Conservation (phyloP, 2,329 filamentous ascomycete species). For the Claviceps digitariae region DNA sequence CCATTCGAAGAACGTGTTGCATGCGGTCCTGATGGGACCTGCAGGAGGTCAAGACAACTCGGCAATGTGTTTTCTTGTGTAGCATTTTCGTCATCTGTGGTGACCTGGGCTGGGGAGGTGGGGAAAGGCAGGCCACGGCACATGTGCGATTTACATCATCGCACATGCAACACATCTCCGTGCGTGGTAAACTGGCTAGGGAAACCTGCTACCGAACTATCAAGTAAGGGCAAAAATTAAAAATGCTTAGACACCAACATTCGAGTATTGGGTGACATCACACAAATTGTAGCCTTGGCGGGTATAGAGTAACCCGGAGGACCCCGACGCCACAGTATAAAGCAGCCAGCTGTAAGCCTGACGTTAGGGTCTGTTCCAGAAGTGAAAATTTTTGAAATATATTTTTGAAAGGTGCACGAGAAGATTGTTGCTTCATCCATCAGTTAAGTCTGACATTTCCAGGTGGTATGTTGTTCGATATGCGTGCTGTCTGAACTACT, state of each 20-base stretch:
- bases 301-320: neutral
- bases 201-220: too few relatives aligned
- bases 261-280: neutral
- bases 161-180: neutral
- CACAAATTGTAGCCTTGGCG: neutral
- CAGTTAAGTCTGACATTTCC: neutral
- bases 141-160: neutral
- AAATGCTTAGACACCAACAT: too few relatives aligned
- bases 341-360: neutral
- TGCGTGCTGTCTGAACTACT: neutral
- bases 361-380: neutral
- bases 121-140: too few relatives aligned
- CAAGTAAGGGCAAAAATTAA: too few relatives aligned
- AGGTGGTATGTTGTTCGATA: neutral
- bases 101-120: too few relatives aligned
- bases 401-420: too few relatives aligned
- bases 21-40: too few relatives aligned
- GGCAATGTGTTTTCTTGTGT: too few relatives aligned
- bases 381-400: neutral
- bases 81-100: too few relatives aligned
- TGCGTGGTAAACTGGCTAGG: too few relatives aligned
- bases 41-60: too few relatives aligned
- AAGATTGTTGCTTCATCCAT: neutral
- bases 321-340: neutral
- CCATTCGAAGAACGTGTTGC: too few relatives aligned